Conservation (phyloP, 768 basidiomycete genomes). For the Boletus barrowsii region DNA sequence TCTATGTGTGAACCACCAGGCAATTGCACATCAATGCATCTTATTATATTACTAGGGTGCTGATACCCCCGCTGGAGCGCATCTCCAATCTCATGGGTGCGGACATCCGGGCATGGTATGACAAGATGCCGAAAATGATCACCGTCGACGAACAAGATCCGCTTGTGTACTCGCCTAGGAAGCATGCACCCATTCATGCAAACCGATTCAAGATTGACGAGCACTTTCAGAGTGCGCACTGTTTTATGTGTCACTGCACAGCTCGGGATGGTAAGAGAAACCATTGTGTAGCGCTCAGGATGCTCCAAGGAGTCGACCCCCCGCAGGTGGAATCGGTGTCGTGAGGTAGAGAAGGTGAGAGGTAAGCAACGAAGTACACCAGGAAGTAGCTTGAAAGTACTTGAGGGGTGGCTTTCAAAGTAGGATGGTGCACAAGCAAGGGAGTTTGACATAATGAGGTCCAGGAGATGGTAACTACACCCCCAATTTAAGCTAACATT, state of each 20-base stretch:
- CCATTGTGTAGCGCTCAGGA: too few species aligned
- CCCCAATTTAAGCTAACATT: too few species aligned
- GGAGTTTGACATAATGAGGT: too few species aligned
- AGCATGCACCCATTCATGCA: conserved; percentile 24
- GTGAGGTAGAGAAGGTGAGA: too few species aligned
- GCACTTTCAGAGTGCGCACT: conserved; percentile 70
- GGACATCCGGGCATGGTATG: conserved; percentile 3
- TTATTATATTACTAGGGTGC: conserved; percentile 84
- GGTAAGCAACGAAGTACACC: too few species aligned
- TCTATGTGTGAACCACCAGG: conserved; percentile 33
- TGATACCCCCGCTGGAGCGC: conserved; percentile 88
- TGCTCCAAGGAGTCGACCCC: too few species aligned
- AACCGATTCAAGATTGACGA: conserved; percentile 61
- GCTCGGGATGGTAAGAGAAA: conserved; percentile 51
- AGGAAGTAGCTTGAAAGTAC: too few species aligned
- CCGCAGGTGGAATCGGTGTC: too few species aligned
- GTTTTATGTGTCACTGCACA: conserved; percentile 57
- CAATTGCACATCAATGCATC: conserved; percentile 74
- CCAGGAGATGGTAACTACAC: too few species aligned
- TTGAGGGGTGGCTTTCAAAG: too few species aligned
- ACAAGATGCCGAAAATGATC: conserved; percentile 16
- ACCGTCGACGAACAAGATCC: conserved; percentile 36
- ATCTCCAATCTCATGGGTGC: conserved; percentile 67
- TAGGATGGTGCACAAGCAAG: too few species aligned
- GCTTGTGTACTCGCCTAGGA: conserved; percentile 36